These are phyloP conservation scores for Sphenostylis stenocarpa DNA, from an alignment of 306 rosid species.

Conservation along the genomic window DNA sequence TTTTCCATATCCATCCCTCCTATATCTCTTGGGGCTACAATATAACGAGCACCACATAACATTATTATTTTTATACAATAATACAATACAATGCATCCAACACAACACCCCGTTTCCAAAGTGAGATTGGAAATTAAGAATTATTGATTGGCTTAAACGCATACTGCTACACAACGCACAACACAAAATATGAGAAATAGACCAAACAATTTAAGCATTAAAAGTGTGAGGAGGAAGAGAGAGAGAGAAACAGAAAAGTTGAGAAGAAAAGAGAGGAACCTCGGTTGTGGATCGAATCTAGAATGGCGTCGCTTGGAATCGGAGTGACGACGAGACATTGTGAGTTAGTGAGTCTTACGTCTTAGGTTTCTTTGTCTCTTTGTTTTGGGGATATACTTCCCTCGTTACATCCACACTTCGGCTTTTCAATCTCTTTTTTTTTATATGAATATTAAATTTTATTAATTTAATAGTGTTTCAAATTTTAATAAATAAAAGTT, in stretches of 20 bases:
- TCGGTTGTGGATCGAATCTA: constrained; percentile 60
- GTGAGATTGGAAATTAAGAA: not conserved
- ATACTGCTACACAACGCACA: not conserved
- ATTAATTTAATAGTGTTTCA: not conserved
- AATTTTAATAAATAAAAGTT: not conserved
- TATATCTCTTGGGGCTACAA: constrained; percentile 63
- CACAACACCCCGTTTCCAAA: not conserved
- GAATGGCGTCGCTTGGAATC: constrained; percentile 66
- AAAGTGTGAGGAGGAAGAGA: too few relatives aligned
- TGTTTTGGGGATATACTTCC: not conserved
- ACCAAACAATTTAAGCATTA: too few relatives aligned
- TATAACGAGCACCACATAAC: too few relatives aligned
- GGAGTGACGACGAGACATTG: constrained; percentile 68
- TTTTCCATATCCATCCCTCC: constrained; percentile 54
- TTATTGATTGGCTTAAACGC: not conserved
- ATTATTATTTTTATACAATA: too few relatives aligned
- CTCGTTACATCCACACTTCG: not conserved
- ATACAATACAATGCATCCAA: too few relatives aligned
- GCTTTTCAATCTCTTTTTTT: not conserved
- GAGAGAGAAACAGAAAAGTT: not conserved
- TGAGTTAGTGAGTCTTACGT: not conserved
- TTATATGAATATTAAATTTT: not conserved
- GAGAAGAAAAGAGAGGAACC: not conserved
- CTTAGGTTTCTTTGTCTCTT: not conserved
- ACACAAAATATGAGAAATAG: not conserved